Evolutionary conservation across 768 basidiomycete genomes (phyloP).

Genomic region (Russula griseocarnosa): DNA sequence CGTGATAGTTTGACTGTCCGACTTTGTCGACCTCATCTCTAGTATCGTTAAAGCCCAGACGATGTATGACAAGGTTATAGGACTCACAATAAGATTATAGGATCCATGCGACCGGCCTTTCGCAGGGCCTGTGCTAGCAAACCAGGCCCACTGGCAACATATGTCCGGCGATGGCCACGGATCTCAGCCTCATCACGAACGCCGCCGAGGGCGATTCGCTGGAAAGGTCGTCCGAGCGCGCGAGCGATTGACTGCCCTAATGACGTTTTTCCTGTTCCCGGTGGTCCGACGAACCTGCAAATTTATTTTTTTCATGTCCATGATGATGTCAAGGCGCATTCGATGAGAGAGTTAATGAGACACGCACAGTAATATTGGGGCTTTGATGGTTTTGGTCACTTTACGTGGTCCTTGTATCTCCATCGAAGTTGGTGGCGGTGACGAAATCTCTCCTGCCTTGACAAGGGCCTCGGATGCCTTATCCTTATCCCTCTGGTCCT

Average conservation of each 20-base stretch:
- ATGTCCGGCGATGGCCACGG: conserved; percentile 75
- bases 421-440: conserved; percentile 2
- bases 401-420: conserved; percentile 20
- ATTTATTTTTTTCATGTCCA: conserved; percentile 1
- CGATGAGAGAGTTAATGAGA: no score
- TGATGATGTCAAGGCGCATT: no score
- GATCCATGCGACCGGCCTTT: conserved; percentile 76
- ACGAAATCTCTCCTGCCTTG: conserved; percentile 16
- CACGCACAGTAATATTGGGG: conserved; percentile 64
- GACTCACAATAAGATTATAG: conserved; percentile 68
- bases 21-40: conserved; percentile 91
- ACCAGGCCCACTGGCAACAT: conserved; percentile 86
- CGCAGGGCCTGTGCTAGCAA: conserved; percentile 82
- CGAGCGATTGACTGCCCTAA: conserved; percentile 86
- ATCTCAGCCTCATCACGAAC: conserved; percentile 91
- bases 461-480: conserved; percentile 7
- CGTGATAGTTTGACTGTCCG: conserved; percentile 82
- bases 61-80: neutral
- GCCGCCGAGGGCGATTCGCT: conserved; percentile 88
- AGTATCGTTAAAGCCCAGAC: conserved; percentile 11
- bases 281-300: conserved; percentile 78
- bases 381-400: conserved; percentile 50
- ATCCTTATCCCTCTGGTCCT: conserved; percentile 3
- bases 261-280: conserved; percentile 88
- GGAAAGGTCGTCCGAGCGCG: conserved; percentile 79